phyloP scores from a whole-genome alignment of 164 flowering plant genomes.

The Amborella trichopoda region DNA sequence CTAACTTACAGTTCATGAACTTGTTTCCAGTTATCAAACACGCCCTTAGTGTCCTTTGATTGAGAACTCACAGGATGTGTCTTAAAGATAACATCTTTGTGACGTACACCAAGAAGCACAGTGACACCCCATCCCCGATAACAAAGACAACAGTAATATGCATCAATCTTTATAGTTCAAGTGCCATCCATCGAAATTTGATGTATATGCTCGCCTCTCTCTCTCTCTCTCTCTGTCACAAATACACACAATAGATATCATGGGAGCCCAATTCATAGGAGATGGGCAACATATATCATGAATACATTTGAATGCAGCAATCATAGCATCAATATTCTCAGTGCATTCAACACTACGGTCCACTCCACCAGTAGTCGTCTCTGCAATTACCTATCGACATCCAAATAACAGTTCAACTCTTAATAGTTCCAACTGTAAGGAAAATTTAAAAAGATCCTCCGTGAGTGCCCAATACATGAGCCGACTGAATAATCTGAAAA shows the following conservation, averaged over 20 bases:
- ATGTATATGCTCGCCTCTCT: background rate
- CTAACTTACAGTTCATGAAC: too few relatives aligned
- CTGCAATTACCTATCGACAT: constrained; percentile 18
- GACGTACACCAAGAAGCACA: constrained; percentile 55
- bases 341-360: constrained; percentile 46
- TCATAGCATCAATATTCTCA: constrained; percentile 27
- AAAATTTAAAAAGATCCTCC: too few relatives aligned
- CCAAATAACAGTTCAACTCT: background rate
- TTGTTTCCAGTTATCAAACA: too few relatives aligned
- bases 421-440: too few relatives aligned
- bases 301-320: constrained; percentile 31
- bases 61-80: constrained; percentile 63
- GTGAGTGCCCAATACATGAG: too few relatives aligned
- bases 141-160: background rate
- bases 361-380: constrained; percentile 29
- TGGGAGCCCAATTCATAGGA: background rate
- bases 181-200: background rate
- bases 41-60: too few relatives aligned
- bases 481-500: too few relatives aligned
- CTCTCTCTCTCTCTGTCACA: background rate
- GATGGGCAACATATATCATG: constrained; percentile 22
- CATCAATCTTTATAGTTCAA: background rate
- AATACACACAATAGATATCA: background rate
- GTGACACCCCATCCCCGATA: constrained; percentile 67
- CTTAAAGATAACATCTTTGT: constrained; percentile 41